A percentile compares a stretch with the other conserved stretches of the same genome.
Conservation (phyloP, 2,329 filamentous ascomycete species). For the Rutstroemia sp. region DNA sequence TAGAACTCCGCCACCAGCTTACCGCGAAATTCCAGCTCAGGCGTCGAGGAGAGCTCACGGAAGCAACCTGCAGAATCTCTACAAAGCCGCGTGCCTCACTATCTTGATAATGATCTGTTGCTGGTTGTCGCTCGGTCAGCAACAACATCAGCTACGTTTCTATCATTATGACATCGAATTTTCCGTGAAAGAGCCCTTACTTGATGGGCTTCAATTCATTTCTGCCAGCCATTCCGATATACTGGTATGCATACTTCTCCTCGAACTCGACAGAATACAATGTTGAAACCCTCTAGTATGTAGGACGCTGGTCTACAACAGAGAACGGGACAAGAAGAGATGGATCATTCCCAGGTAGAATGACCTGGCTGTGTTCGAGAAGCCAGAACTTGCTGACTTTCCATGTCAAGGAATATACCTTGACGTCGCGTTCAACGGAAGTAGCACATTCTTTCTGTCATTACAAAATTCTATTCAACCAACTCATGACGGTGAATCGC, state of each 20-base stretch:
- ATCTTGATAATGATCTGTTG: slow-evolving; percentile 27
- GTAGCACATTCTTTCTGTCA: slow-evolving; percentile 17
- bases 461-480: slow-evolving; percentile 13
- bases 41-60: neutral
- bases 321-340: slow-evolving; percentile 17
- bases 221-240: slow-evolving; percentile 18
- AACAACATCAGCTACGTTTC: neutral
- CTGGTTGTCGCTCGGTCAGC: slow-evolving; percentile 8
- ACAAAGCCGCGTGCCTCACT: slow-evolving; percentile 11
- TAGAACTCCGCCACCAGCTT: slow-evolving; percentile 4
- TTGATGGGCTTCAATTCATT: slow-evolving; percentile 20
- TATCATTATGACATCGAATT: slow-evolving; percentile 1
- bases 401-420: slow-evolving; percentile 19
- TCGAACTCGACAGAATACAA: neutral
- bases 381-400: neutral
- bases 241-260: slow-evolving; percentile 10
- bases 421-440: slow-evolving; percentile 20
- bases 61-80: neutral
- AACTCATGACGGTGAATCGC: neutral
- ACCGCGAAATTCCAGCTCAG: neutral
- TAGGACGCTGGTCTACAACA: slow-evolving; percentile 21
- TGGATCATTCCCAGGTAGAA: slow-evolving; percentile 22
- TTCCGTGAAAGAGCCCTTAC: neutral
- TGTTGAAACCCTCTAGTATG: slow-evolving; percentile 14
- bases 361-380: neutral